Evolutionary conservation across 108 stramenopile genomes (phyloP).

Genomic region (Craspedostauros australis): DNA sequence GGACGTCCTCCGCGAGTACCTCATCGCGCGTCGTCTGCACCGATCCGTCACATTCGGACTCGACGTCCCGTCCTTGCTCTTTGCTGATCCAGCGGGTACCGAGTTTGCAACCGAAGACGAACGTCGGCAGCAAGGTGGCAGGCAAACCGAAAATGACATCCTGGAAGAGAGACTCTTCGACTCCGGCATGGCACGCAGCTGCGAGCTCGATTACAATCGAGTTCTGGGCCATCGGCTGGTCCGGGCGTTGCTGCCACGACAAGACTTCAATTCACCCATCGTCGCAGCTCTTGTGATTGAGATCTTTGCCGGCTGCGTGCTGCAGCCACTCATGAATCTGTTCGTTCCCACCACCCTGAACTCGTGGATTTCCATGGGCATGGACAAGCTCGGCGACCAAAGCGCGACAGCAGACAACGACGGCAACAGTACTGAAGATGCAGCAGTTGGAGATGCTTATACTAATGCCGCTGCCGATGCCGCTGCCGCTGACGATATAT

Average conservation of each 20-base stretch:
- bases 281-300: slow-evolving; percentile 58
- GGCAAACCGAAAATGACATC: slow-evolving; percentile 13
- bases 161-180: slow-evolving; percentile 64
- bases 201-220: slow-evolving; percentile 82
- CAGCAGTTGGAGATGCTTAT: not conserved
- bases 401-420: slow-evolving; percentile 2
- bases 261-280: slow-evolving; percentile 57
- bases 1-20: slow-evolving; percentile 62
- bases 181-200: slow-evolving; percentile 48
- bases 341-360: slow-evolving; percentile 70
- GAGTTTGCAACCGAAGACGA: slow-evolving; percentile 42
- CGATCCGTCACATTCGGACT: slow-evolving; percentile 79
- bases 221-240: slow-evolving; percentile 63
- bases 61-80: slow-evolving; percentile 77
- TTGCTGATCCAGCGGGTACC: slow-evolving; percentile 67
- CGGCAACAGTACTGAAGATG: too few relatives aligned
- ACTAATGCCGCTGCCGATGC: not conserved
- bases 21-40: slow-evolving; percentile 71
- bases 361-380: slow-evolving; percentile 37
- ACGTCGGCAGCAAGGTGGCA: too few relatives aligned
- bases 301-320: slow-evolving; percentile 52
- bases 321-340: slow-evolving; percentile 64
- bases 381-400: slow-evolving; percentile 4
- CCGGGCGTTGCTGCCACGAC: slow-evolving; percentile 44
- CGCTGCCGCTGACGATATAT: not conserved